Evolutionary conservation across 768 basidiomycete species (phyloP), one percentile per base, ranked within the genome.

Genomic region (Rhodotorula babjevae): DNA sequence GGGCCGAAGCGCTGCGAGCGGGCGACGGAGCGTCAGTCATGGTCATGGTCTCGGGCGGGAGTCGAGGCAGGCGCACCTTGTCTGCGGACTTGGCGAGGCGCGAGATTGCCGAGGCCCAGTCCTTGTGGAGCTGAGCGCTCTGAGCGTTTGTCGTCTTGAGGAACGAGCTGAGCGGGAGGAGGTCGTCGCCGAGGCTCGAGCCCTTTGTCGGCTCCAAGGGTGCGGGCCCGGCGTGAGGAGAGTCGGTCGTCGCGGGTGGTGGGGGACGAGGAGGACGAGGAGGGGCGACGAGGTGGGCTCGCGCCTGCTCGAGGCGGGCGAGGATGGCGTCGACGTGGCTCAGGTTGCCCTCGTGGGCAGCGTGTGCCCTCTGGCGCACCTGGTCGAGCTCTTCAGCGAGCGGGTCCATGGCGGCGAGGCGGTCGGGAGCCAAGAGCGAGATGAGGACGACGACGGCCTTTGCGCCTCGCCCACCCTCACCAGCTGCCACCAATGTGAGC

Each of bases 51-150:
- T 27, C n/a, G n/a, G 50, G 3, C 14, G 15, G 46, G 19, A 18
- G 12, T 44, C 10, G 52, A 2, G 29, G 23, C n/a, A n/a, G 36
- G 70, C 84, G 56, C 67, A 91, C 95, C 89, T 96, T 98, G 79
- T 98, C 95, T 79, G 97, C 81, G 0, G 87, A 85, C 82, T 93
- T 97, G 42, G 91, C 92, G 50, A 94, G 84, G 75, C 87, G 87
- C 40, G 87, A 86, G 16, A 96, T 81, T 5, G 88, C 87, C 29
- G 85, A 86, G 77, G 94, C 91, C 47, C 92, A 85, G 76, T 93
- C 93, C 81, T 94, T 97, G 84, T 93, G 88, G 7, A 88, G 85
- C 49, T 93, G 91, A 68, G 92, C 91, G 2, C 93, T 42, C 25
- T 69, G 56, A 2, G 27, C 27, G 36, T 71, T 65, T 8, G 56